A percentile compares a stretch with the other conserved stretches of the same genome.
phyloP scores from a whole-genome alignment of 495 filamentous ascomycete genomes.

The Neurospora discreta region DNA sequence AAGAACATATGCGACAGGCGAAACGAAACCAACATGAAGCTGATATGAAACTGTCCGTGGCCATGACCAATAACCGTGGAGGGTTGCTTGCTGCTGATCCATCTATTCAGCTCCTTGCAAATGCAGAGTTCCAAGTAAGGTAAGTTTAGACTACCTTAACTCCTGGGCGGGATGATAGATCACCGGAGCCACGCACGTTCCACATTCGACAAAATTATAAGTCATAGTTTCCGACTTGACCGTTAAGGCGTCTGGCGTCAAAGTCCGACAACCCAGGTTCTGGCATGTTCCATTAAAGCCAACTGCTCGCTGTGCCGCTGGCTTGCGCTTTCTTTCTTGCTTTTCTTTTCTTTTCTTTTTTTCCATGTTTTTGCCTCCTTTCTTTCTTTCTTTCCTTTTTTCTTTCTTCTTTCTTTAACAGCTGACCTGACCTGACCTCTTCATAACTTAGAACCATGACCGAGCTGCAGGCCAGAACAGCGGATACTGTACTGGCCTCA shows the following conservation, averaged over 20 bases:
- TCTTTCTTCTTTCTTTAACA: background rate
- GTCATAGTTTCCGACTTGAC: background rate
- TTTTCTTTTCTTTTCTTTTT: too few species aligned
- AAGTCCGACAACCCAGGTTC: background rate
- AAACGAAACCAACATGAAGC: background rate
- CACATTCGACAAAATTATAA: background rate
- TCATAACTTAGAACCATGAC: too few species aligned
- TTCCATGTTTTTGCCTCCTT: background rate
- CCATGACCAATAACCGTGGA: background rate
- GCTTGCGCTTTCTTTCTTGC: background rate
- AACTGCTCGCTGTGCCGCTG: background rate
- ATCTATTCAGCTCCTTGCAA: too few species aligned
- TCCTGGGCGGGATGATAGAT: background rate
- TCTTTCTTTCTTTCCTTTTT: too few species aligned
- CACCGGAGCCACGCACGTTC: background rate
- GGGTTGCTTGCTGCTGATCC: too few species aligned
- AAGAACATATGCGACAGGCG: background rate
- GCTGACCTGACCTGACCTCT: background rate
- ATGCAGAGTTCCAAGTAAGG: background rate
- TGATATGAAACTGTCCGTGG: background rate
- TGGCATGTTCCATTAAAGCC: background rate
- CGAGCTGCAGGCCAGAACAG: background rate
- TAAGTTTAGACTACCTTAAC: background rate
- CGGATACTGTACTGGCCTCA: background rate
- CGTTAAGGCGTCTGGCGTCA: background rate